These are phyloP conservation scores for Paratinospora sagittata DNA, from an alignment of 164 flowering plant genomes.

Conservation along the genomic window DNA sequence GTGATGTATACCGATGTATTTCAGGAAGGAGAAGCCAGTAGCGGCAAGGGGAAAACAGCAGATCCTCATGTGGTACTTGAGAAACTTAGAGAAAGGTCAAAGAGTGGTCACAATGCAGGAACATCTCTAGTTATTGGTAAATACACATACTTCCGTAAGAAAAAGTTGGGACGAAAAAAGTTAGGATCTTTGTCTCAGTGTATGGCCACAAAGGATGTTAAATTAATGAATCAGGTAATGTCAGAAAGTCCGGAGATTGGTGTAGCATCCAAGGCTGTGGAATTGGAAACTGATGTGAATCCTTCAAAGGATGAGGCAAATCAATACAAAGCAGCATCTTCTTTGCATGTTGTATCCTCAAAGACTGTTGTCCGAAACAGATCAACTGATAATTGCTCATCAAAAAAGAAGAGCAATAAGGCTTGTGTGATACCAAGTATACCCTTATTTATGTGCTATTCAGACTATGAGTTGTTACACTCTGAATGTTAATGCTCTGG, in stretches of 20 bases:
- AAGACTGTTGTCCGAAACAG: conserved; percentile 13
- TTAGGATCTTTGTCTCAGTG: conserved; percentile 27
- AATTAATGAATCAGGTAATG: conserved; percentile 22
- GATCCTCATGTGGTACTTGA: conserved; percentile 20
- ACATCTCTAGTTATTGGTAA: conserved; percentile 29
- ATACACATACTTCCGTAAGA: conserved; percentile 56
- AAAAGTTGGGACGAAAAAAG: conserved; percentile 34
- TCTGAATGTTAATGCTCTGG: neutral
- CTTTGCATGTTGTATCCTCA: conserved; percentile 9
- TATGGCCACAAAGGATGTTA: conserved; percentile 16
- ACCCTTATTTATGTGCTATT: conserved; percentile 8
- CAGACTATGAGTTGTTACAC: neutral
- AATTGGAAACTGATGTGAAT: conserved; percentile 19
- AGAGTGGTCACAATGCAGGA: conserved; percentile 9
- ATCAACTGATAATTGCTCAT: conserved; percentile 13
- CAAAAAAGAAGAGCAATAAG: conserved; percentile 12
- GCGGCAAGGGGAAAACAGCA: conserved; percentile 12
- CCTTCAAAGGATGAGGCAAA: conserved; percentile 15
- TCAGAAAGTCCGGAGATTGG: conserved; percentile 24
- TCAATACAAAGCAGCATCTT: conserved; percentile 17
- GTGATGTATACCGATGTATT: conserved; percentile 12
- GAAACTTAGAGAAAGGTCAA: conserved; percentile 23
- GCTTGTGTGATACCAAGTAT: conserved; percentile 29
- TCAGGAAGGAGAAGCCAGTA: conserved; percentile 29
- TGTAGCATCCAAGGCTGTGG: conserved; percentile 15